Conservation (phyloP, 2,329 filamentous ascomycete species). For the Pseudogymnoascus sp. region DNA sequence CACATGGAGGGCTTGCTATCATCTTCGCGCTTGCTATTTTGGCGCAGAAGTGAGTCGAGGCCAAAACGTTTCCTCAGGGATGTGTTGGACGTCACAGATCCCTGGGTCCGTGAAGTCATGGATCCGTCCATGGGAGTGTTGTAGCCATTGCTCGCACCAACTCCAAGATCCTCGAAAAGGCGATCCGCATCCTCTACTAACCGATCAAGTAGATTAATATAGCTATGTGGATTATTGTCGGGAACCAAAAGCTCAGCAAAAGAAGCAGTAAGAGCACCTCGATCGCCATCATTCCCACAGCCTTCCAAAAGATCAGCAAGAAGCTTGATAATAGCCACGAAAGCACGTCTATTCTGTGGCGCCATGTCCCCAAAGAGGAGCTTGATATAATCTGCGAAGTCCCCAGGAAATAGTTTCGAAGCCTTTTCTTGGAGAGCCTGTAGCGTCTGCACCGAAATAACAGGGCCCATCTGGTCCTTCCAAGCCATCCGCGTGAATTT, state of each 20-base stretch:
- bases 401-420: conserved; percentile 61
- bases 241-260: conserved; percentile 83
- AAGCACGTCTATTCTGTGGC: conserved; percentile 67
- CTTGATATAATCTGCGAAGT: conserved; percentile 66
- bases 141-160: conserved; percentile 23
- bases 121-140: conserved; percentile 24
- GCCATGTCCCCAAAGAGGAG: conserved; percentile 60
- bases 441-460: conserved; percentile 67
- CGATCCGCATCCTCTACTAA: conserved; percentile 84
- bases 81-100: conserved; percentile 76
- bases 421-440: conserved; percentile 66
- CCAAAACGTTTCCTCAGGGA: conserved; percentile 81
- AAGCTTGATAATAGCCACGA: conserved; percentile 77
- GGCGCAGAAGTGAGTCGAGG: conserved; percentile 66
- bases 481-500: conserved; percentile 86
- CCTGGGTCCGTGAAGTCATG: conserved; percentile 33
- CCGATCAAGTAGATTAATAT: conserved; percentile 82
- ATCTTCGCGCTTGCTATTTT: conserved; percentile 69
- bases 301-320: conserved; percentile 83
- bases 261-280: conserved; percentile 78
- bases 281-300: conserved; percentile 84
- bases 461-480: conserved; percentile 79
- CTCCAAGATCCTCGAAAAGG: conserved; percentile 65
- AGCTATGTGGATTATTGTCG: conserved; percentile 70
- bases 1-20: conserved; percentile 73